Evolutionary conservation across 805 yeast species (phyloP), one percentile per base, ranked within the genome.

Genomic region (Cyberlindnera euphorbiiphila): DNA sequence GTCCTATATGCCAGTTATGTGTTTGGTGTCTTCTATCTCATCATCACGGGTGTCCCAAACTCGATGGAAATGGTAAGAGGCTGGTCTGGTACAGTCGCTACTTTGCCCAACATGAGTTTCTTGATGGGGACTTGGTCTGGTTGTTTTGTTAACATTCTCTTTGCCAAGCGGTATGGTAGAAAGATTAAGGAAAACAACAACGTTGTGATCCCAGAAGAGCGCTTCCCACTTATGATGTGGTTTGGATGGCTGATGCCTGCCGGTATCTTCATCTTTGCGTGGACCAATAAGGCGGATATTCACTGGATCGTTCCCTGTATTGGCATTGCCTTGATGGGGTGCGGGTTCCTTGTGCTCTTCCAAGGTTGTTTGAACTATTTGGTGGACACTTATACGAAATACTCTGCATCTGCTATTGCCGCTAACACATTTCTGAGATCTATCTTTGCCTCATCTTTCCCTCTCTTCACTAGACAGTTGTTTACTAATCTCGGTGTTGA

Each of bases 371-470:
- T 78, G 34, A 76, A 74, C 55, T 79, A 79, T 50, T 61, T 80
- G 42, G 74, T 80, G 34, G 85, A 79, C 54, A 65, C 81, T 31
- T 78, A 75, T 50, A 65, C 76, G 24, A 58, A 66, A 30, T 72
- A 68, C 45, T 76, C 83, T 8, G 85, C 85, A 2, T 72, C 81
- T 11, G 81, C 82, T 3, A 64, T 78, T 38, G 83, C 85, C 4
- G 83, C 78, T 6, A 76, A 77, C 45, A 74, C 84, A 1, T 72
- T 78, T 39, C 53, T 73, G 34, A 66, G 85, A 54, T 76, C 83
- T 0, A 57, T 69, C 5, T 71, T 76, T 56, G 85, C 76, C 21
- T 81, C 77, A 22, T 71, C 67, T 1, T 78, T 79, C 66, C 85
- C 85, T 15, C 58, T 78, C 32, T 76, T 78, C 52, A 73, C 80